Evolutionary conservation across 306 rosid genomes (phyloP), one percentile per base, ranked within the genome.

Genomic region (Trifolium repens): DNA sequence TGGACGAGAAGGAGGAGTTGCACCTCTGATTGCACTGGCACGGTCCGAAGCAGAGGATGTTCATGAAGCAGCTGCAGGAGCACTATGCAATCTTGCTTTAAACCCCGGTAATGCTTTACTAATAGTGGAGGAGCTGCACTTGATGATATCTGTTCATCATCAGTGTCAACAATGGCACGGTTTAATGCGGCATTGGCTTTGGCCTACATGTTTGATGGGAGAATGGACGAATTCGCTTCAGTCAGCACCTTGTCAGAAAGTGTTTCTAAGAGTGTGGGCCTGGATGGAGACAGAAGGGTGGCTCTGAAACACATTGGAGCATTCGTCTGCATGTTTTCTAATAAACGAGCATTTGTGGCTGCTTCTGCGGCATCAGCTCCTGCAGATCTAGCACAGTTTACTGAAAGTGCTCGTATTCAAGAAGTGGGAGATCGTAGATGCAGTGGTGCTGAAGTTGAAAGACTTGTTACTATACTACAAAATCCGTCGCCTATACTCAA

Each of bases 21-120:
- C 94, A 30, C 98, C 99, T 42, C 82, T 96, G 85, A 96, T 96
- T 88, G 98, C 97, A 8, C 85, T 92, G 80, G 98, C 99, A 2
- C 89, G 97, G 46, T 96, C 97, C 62, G 96, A 90, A 35, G 89
- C 91, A 10, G 97, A 89, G 89, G 98, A 96, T 85, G 99, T 96
- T 84, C 99, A 90, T 64, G 98, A 96, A 87, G 90, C 98, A 43
- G 98, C 99, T 67, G 99, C 99, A n/a, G 98, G 99, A 82, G 99
- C 99, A 61, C 96, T 96, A 46, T 96, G 99, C 98, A 96, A 96
- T 84, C 96, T 96, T 82, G 97, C 99, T 75, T 96, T 92, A 81
- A 96, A 96, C 85, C 93, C 98, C 17, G 93, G 98, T 15, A 96
- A 96, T 80, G 99, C 99, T 82, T 84, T 96, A 35, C 96, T 92